Percentiles rank a stretch among this genome's conserved stretches.
Evolutionary conservation across 2,329 filamentous ascomycete genomes (phyloP).

Genomic region (Phialemonium atrogriseum): DNA sequence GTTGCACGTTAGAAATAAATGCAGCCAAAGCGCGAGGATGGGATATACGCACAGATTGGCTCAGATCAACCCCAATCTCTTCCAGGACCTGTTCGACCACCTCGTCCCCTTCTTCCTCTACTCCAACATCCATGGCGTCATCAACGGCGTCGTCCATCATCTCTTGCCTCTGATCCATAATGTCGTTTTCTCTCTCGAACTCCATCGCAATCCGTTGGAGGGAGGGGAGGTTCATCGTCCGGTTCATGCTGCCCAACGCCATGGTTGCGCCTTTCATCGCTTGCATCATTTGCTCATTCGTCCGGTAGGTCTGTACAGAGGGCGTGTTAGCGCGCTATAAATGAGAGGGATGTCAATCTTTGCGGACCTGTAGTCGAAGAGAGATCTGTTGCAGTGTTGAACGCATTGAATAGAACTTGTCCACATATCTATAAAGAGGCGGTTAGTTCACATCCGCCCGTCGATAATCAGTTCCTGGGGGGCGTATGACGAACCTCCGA

Average conservation of each 20-base stretch:
- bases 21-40: neutral
- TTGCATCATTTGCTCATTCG: constrained; percentile 99
- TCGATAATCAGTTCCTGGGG: too few species aligned
- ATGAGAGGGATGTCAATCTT: neutral
- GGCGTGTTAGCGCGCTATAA: neutral
- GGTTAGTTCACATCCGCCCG: too few species aligned
- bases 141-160: constrained; percentile 99
- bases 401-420: constrained; percentile 98
- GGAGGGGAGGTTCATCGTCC: constrained; percentile 92
- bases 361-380: constrained; percentile 74
- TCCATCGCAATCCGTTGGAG: constrained; percentile 97
- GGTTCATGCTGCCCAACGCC: constrained; percentile 93
- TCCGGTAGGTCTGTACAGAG: constrained; percentile 70
- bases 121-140: constrained; percentile 81
- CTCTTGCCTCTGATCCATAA: constrained; percentile 98
- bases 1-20: constrained; percentile 18
- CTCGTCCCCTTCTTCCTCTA: constrained; percentile 94
- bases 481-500: constrained; percentile 53
- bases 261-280: constrained; percentile 97
- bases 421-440: too few species aligned
- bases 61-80: constrained; percentile 91
- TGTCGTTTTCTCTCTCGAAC: constrained; percentile 96
- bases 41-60: constrained; percentile 71
- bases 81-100: constrained; percentile 94
- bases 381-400: constrained; percentile 96